Evolutionary conservation across 2,329 filamentous ascomycete species (phyloP).

Genomic region (Hypoxylon sp.): DNA sequence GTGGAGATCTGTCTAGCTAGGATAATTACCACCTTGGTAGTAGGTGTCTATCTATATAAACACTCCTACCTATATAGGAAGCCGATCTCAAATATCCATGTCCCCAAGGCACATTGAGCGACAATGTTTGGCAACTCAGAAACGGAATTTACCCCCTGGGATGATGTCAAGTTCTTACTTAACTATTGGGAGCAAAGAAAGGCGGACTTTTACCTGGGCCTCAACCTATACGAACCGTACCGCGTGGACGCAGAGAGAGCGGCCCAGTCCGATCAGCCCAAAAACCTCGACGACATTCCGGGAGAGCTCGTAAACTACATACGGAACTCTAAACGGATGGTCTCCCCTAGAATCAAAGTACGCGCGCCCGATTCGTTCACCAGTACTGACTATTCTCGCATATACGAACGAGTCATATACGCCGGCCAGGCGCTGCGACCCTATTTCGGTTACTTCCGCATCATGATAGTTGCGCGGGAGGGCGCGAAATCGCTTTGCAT

Average conservation of each 20-base stretch:
- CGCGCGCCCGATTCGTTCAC: no score
- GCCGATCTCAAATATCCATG: background rate
- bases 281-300: no score
- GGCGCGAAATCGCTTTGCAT: background rate
- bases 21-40: background rate
- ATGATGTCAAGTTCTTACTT: background rate
- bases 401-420: background rate
- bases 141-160: background rate
- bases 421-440: background rate
- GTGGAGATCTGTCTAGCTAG: background rate
- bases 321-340: no score
- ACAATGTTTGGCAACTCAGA: background rate
- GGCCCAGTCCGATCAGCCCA: no score
- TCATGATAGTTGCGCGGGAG: background rate
- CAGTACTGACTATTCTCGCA: background rate
- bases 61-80: background rate
- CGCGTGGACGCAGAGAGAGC: no score
- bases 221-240: background rate
- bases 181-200: background rate
- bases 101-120: background rate
- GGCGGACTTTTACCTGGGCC: background rate
- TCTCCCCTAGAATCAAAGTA: no score
- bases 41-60: no score
- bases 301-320: no score
- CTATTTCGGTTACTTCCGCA: background rate